Evolutionary conservation across 495 filamentous ascomycete genomes (phyloP).

Genomic region (Astrothelium subdiscretum): DNA sequence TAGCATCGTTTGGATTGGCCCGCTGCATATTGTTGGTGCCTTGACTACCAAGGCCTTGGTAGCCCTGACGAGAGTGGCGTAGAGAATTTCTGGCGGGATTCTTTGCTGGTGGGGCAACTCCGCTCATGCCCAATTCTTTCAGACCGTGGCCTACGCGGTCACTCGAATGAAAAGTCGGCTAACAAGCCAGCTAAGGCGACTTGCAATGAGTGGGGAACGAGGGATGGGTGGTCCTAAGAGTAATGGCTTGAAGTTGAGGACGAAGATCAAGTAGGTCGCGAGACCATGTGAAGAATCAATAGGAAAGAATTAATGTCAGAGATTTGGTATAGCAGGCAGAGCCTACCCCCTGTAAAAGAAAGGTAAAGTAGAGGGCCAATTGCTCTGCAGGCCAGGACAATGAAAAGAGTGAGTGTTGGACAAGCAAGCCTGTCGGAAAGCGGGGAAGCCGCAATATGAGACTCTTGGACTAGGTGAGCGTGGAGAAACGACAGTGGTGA

Average conservation of each 20-base stretch:
- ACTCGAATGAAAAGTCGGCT: background rate
- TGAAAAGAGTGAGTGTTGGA: background rate
- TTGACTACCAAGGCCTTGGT: background rate
- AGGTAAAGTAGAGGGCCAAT: background rate
- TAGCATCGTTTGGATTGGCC: slow-evolving; percentile 38
- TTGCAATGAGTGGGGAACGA: background rate
- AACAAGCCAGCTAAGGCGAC: background rate
- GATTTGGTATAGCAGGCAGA: background rate
- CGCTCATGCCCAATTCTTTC: background rate
- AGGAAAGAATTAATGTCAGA: background rate
- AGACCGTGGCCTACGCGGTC: background rate
- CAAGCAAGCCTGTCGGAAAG: background rate
- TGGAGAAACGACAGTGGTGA: background rate
- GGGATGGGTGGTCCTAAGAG: background rate
- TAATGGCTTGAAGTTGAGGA: background rate
- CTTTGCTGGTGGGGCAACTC: background rate
- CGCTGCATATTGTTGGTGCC: background rate
- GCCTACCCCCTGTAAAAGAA: background rate
- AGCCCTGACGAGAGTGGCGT: background rate
- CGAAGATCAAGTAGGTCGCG: background rate
- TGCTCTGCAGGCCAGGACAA: background rate
- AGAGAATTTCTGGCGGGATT: background rate
- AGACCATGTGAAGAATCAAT: background rate
- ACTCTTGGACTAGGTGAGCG: background rate
- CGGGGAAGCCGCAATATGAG: background rate